phyloP scores from a whole-genome alignment of 495 filamentous ascomycete species.

The Saxophila tyrrhenica region DNA sequence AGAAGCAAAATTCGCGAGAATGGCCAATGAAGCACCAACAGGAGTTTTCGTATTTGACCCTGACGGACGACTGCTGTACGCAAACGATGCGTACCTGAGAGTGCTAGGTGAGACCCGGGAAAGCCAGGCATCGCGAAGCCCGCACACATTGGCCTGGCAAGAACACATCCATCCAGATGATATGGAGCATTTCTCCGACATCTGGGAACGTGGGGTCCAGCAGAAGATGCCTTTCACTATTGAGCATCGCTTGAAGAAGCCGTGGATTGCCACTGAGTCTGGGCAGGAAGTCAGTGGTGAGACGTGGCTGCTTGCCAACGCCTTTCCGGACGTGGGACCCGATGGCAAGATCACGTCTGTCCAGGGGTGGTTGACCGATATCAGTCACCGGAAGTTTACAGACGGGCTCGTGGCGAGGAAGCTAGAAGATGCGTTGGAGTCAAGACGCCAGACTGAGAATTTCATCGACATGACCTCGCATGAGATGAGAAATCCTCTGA shows the following conservation, averaged over 20 bases:
- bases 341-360: conserved; percentile 50
- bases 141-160: conserved; percentile 46
- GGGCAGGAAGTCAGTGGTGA: conserved; percentile 44
- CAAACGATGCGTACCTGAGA: conserved; percentile 60
- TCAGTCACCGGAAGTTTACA: conserved; percentile 34
- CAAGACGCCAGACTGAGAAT: conserved; percentile 44
- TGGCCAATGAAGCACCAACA: conserved; percentile 59
- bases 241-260: conserved; percentile 55
- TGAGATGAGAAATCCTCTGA: conserved; percentile 76
- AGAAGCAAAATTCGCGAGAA: conserved; percentile 56
- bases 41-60: conserved; percentile 59
- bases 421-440: conserved; percentile 34
- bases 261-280: conserved; percentile 31
- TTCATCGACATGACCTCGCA: conserved; percentile 85
- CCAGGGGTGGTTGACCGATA: conserved; percentile 44
- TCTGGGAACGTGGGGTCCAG: conserved; percentile 46
- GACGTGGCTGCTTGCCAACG: conserved; percentile 59
- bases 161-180: conserved; percentile 53
- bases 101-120: conserved; percentile 47
- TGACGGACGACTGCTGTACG: conserved; percentile 48
- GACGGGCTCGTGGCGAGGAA: conserved; percentile 48
- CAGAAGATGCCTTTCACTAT: conserved; percentile 45
- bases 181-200: conserved; percentile 34
- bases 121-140: conserved; percentile 20
- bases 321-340: conserved; percentile 49